Base-by-base conservation (phyloP, 1,139 yeast species). In the Sugiyamaella castrensis region DNA sequence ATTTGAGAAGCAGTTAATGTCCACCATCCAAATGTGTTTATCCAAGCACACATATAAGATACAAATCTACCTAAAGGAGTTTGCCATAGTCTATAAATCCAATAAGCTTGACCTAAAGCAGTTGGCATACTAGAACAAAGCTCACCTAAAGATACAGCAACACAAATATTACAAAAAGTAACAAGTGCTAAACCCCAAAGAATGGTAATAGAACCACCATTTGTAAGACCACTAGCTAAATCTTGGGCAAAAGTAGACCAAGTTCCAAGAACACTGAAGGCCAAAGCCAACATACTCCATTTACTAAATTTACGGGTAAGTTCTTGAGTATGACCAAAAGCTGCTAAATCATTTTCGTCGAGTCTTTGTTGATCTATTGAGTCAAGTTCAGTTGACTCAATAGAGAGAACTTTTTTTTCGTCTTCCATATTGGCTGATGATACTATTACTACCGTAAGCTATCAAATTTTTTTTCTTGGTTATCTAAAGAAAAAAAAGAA, bases 81-180 rank as follows among this genome's bases (percentile, higher is more conserved):
- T 32, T 43, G 38, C 47, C 53, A 50, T 39, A 54, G 47, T 10
- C 52, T 42, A 27, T 46, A 46, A 16, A 52, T 41, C 54, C 53
- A 53, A 31, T 49, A 53, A n/a, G 53, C 52, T 45, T 53, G 56
- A 29, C 57, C 55, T 24, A 48, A 42, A 10, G 56, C 53, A 15
- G 54, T 51, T 11, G 57, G 54, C 52, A 46, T 48, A 10, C 52
- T 50, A 43, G 51, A 54, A 40, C 61, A 57, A 40, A 59, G 55
- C 43, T 59, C 63, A n/a, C 59, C 63, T 26, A 59, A 53, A 2
- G 63, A 59, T 8, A 58, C 48, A 11, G 60, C 59, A 32, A 59
- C 58, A 35, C 61, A 59, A 9, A 57, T 41, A 28, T 57, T 55
- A 44, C 57, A 58, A n/a, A 52, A 34, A 10, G 58, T 51, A 12